Base-by-base conservation (phyloP, 768 basidiomycete genomes). In the Rhizopogon vinicolor region DNA sequence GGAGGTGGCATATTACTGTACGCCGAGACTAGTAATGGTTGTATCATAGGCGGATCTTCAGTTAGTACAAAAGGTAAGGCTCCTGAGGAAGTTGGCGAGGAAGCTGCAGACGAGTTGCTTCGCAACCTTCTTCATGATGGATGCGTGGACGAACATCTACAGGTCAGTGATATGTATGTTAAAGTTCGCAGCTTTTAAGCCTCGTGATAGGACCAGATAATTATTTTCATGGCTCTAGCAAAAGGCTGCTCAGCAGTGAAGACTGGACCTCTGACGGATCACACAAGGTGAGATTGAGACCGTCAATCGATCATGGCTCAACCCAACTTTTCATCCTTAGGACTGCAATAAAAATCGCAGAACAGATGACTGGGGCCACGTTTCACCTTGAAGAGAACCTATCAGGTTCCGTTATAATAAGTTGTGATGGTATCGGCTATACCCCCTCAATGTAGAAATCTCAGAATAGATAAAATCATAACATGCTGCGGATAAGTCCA, bases 191-290 rank as follows among this genome's bases (percentile, higher is more conserved):
- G 35, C 40, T 45, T 2, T 22, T 6, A n/a, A 55, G 31, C 5
- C 39, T 46, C 12, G 55, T 37, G 14, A 41, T 75, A 89, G 75
- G 90, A 92, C 66, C 89, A 91, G 63, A 84, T 91, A 18, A 82
- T 91, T 44, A 79, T 91, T 39, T 85, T 89, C 63, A 81, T 91
- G 71, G 87, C 87, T 8, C 74, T 91, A 16, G 87, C 89, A 8
- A 68, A 83, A 48, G 87, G 87, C 4, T 76, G 61, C 25, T 90
- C 87, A 10, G 73, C 72, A 51, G 73, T 91, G 28, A 75, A 73
- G 44, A 78, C 70, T 25, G 79, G 81, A 2, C 86, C 82, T 4
- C 61, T 91, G 35, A 83, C 78, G 19, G 67, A 87, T 58, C 89
- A 91, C 69, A 90, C 89, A 7, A 77, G 75, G 88, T 86, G 53